phyloP scores from a whole-genome alignment of 768 basidiomycete genomes.

The Mrakia gelida region DNA sequence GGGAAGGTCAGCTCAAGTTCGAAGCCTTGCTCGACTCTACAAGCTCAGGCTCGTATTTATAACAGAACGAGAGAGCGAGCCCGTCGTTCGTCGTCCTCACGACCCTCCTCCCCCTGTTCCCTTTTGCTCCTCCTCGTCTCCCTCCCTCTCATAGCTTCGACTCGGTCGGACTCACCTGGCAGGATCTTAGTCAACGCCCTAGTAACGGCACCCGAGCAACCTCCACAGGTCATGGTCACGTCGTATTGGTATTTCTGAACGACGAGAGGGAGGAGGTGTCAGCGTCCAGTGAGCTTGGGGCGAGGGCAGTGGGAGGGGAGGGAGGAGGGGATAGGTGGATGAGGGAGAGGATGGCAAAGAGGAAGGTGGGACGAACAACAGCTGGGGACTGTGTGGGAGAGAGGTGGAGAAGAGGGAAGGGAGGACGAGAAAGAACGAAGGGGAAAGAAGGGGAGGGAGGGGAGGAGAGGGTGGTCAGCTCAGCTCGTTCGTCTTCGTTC shows the following conservation, averaged over 20 bases:
- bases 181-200: conserved; percentile 65
- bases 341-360: not conserved
- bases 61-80: not conserved
- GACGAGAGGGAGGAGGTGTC: not conserved
- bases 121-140: not conserved
- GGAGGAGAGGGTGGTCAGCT: not conserved
- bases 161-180: conserved; percentile 38
- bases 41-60: not conserved
- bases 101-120: not conserved
- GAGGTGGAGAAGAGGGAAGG: not conserved
- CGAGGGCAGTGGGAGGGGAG: no score
- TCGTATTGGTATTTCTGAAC: conserved; percentile 37
- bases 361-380: not conserved
- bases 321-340: not conserved
- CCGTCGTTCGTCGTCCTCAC: not conserved
- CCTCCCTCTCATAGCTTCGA: not conserved
- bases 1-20: not conserved
- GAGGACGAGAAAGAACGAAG: not conserved
- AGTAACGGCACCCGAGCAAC: conserved; percentile 77
- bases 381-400: conserved; percentile 15
- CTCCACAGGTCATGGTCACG: conserved; percentile 55
- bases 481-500: not conserved
- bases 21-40: no score
- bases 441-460: not conserved
- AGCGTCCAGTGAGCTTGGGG: no score